A percentile compares a stretch with the other conserved stretches of the same genome.
Conservation (phyloP, 2,329 filamentous ascomycete genomes). For the Ceratocystis huliohia region DNA sequence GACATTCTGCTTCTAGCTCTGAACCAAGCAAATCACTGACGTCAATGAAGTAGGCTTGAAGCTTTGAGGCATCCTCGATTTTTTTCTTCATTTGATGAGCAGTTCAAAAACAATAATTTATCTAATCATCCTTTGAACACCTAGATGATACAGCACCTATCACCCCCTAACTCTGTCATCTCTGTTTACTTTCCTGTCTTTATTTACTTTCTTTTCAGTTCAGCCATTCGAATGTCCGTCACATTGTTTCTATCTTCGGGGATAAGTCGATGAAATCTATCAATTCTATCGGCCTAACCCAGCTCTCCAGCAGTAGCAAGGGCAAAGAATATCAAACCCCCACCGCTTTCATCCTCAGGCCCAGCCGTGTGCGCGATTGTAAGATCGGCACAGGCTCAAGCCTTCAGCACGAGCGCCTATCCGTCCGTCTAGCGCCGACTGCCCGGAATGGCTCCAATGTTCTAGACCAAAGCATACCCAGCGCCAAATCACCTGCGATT, state of each 20-base stretch:
- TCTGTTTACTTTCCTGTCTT: neutral
- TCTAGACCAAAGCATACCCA: neutral
- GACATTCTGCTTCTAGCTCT: neutral
- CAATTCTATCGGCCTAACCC: constrained; percentile 12
- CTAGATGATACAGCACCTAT: neutral
- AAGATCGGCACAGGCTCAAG: neutral
- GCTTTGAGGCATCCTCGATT: neutral
- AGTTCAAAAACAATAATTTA: no score
- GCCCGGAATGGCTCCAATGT: neutral
- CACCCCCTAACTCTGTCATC: neutral
- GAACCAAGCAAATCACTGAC: neutral
- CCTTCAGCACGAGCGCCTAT: neutral
- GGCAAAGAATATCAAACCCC: neutral
- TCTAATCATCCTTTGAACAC: neutral
- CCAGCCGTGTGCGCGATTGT: neutral
- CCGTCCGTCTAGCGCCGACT: neutral
- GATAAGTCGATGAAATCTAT: constrained; percentile 12
- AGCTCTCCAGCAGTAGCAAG: constrained; percentile 9
- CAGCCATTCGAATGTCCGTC: constrained; percentile 6
- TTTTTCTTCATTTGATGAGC: neutral
- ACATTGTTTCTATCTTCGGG: neutral
- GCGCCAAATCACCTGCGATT: neutral
- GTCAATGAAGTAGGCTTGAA: neutral
- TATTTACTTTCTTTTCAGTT: neutral
- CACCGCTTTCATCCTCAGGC: neutral